Conservation (phyloP, 2,329 filamentous ascomycete genomes). For the Aspergillus ibericus region DNA sequence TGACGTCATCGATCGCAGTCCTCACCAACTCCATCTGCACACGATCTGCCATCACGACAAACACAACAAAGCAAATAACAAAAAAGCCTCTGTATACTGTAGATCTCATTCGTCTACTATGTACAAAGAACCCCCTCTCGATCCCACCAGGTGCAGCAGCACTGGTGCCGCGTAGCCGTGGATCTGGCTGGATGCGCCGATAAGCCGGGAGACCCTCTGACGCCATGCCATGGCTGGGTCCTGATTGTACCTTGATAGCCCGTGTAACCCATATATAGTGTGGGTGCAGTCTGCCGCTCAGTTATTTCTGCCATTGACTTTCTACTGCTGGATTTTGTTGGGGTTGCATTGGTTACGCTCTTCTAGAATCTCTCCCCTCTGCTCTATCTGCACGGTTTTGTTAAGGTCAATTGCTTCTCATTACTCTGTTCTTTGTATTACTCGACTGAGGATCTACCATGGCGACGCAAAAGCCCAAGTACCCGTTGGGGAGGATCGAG, state of each 20-base stretch:
- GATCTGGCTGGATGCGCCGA: neutral
- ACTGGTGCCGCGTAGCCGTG: neutral
- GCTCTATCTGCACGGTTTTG: neutral
- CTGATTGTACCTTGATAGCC: neutral
- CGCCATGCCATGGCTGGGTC: neutral
- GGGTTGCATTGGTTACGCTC: neutral
- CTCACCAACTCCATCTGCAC: too few relatives aligned
- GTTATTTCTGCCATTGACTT: neutral
- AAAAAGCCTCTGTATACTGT: neutral
- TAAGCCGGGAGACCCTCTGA: neutral
- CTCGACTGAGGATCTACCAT: constrained; percentile 16
- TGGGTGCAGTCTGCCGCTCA: neutral
- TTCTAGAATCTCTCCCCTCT: neutral
- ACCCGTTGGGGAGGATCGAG: constrained; percentile 62
- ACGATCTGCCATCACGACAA: too few relatives aligned
- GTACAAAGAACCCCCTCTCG: neutral
- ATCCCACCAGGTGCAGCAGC: neutral
- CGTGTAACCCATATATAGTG: neutral
- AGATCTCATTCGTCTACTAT: neutral
- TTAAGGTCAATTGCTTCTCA: neutral
- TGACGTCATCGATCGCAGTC: constrained; percentile 9
- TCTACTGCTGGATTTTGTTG: neutral
- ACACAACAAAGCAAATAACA: neutral
- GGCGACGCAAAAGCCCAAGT: constrained; percentile 33
- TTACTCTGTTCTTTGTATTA: neutral